phyloP scores from a whole-genome alignment of 768 basidiomycete species.

The Serendipita indica region DNA sequence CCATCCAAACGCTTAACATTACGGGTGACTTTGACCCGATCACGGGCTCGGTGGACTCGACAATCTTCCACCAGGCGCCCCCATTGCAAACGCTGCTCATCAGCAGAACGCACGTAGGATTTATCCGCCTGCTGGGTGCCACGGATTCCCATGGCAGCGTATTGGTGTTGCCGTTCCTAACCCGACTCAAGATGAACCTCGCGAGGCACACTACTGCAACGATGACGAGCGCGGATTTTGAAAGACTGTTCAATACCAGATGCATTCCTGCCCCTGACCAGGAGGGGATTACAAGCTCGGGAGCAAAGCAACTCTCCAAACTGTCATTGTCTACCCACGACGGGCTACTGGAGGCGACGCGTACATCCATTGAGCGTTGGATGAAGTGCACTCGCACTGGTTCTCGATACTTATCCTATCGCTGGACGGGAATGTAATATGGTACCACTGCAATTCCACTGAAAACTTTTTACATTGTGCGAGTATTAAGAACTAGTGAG shows the following conservation, averaged over 20 bases:
- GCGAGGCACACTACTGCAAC: neutral
- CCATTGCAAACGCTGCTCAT: neutral
- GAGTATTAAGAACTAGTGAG: neutral
- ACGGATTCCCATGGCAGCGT: neutral
- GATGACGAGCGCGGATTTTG: neutral
- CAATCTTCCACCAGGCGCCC: neutral
- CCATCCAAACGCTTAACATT: neutral
- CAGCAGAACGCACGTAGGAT: neutral
- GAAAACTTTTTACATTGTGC: neutral
- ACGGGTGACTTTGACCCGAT: neutral
- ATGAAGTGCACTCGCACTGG: neutral
- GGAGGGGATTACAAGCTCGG: neutral
- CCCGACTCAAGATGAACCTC: neutral
- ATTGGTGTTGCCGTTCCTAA: neutral
- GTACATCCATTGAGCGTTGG: neutral
- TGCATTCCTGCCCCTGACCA: neutral
- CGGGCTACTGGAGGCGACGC: neutral
- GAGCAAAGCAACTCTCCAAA: neutral
- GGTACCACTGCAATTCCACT: neutral
- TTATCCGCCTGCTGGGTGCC: neutral
- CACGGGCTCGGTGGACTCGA: neutral
- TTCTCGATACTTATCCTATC: neutral
- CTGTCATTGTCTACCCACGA: conserved; percentile 1
- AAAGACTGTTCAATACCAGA: neutral
- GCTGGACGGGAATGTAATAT: neutral